Evolutionary conservation across 208 protist genomes (phyloP).

Genomic region (Trypanosoma avium): DNA sequence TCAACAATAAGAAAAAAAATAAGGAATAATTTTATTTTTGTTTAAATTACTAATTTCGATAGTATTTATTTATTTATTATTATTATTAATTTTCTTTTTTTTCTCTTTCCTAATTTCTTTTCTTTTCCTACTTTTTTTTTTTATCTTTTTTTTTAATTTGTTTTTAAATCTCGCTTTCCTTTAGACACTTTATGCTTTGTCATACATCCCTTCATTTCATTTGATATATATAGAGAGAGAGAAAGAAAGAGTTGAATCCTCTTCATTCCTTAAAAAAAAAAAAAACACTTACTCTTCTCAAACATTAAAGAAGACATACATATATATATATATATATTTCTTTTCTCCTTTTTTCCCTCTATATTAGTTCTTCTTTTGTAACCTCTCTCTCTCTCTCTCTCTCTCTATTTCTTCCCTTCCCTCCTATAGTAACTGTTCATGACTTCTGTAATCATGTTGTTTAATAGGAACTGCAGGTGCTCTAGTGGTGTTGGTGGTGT

Average conservation of each 20-base stretch:
- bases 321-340: too few species aligned
- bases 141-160: background rate
- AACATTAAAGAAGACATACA: too few species aligned
- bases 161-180: background rate
- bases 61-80: background rate
- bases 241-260: background rate
- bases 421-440: background rate
- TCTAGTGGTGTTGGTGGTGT: background rate
- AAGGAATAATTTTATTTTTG: too few species aligned
- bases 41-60: background rate
- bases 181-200: background rate
- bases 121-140: background rate
- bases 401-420: background rate
- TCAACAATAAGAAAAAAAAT: too few species aligned
- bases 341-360: too few species aligned
- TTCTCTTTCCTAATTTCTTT: background rate
- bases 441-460: too few species aligned
- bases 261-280: too few species aligned
- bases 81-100: background rate
- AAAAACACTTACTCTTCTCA: too few species aligned
- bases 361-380: too few species aligned
- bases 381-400: too few species aligned
- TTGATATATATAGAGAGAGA: too few species aligned
- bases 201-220: background rate
- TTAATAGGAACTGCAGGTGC: background rate